A percentile compares a stretch with the other conserved stretches of the same genome.
phyloP scores from a whole-genome alignment of 2,329 filamentous ascomycete genomes.

The Cercospora sesami region DNA sequence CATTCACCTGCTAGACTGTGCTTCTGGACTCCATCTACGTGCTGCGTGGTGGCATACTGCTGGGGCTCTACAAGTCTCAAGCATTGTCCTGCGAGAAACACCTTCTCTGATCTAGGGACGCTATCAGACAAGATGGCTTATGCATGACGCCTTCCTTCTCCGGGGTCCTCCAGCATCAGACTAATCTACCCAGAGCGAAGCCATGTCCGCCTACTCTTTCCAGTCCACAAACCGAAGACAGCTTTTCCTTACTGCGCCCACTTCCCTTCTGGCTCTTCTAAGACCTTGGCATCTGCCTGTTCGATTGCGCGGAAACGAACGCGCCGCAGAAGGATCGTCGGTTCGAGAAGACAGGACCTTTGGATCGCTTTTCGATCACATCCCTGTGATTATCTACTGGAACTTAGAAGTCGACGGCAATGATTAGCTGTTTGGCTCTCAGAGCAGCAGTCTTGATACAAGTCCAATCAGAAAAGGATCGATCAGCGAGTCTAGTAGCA shows the following conservation, averaged over 20 bases:
- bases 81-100: not conserved
- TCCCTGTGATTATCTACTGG: not conserved
- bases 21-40: not conserved
- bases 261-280: not conserved
- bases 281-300: not conserved
- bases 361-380: not conserved
- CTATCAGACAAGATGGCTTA: not conserved
- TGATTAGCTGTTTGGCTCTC: not conserved
- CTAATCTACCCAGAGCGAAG: not conserved
- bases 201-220: no score
- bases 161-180: not conserved
- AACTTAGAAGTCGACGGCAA: not conserved
- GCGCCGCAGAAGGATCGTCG: not conserved
- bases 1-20: not conserved
- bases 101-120: not conserved
- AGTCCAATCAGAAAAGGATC: not conserved
- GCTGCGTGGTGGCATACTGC: not conserved
- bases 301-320: not conserved
- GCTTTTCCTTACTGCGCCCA: not conserved
- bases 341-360: not conserved
- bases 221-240: not conserved
- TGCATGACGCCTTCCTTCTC: not conserved
- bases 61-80: not conserved
- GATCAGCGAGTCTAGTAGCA: not conserved
- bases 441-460: not conserved